Evolutionary conservation across 306 rosid genomes (phyloP), one percentile per base, ranked within the genome.

Genomic region (Alnus glutinosa): DNA sequence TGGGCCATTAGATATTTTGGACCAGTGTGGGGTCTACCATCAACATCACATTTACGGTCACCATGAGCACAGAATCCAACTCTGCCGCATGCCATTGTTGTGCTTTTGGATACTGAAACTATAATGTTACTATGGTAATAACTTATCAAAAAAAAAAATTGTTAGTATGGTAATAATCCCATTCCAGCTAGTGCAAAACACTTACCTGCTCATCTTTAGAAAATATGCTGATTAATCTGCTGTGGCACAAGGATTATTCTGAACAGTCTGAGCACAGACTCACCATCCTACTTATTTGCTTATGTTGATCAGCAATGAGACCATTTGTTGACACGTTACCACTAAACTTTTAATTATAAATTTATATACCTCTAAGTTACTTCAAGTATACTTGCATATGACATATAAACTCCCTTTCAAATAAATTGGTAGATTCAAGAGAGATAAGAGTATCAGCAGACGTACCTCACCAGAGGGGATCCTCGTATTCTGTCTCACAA

Each of bases 391-490:
- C 66, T 59, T 59, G 66, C 16, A 59, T 14, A 67, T 18, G 18
- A 66, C 23, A 64, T 8, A 36, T 34, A 32, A 14, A 64, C 37
- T 37, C 47, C 71, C 48, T 37, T 66, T 15, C 39, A 18, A 68
- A 68, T 18, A 18, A 18, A 42, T 42, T n/a, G 9, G 18, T 42
- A 39, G 72, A 68, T 14, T 30, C 61, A 49, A 28, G 18, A 14
- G 75, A 47, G 39, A 18, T 6, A 18, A 71, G 58, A 71, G 58
- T 34, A 44, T 32, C n/a, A 28, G 49, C 39, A 78, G 48, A 68
- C 87, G 75, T 85, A 95, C 98, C 97, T 94, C 97, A 9, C 98
- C 97, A 58, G 79, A 80, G 5, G 97, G 98, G 77, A 94, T 86
- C 84, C 91, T 89, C 47, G 98, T 88, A 78, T 91, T 89, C 86